Conservation (phyloP, 2,329 filamentous ascomycete genomes). For the Pezicula rhizophila region DNA sequence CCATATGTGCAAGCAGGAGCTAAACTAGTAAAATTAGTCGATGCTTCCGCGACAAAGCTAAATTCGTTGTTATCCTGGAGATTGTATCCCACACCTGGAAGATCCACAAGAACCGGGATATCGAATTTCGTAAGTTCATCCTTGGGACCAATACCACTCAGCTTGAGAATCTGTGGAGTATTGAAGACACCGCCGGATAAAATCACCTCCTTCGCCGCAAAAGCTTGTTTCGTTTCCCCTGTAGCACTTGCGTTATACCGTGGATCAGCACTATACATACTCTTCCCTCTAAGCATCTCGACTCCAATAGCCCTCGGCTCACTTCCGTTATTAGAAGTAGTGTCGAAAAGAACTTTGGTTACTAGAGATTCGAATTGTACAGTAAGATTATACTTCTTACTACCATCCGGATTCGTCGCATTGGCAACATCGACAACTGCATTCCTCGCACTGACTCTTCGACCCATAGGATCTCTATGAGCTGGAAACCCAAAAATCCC, state of each 20-base stretch:
- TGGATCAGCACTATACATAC: conserved; percentile 37
- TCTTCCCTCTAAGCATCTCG: conserved; percentile 34
- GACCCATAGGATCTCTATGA: conserved; percentile 10
- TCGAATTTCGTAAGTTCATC: conserved; percentile 31
- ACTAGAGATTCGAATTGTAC: conserved; percentile 23
- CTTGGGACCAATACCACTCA: conserved; percentile 36
- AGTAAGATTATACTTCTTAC: conserved; percentile 3
- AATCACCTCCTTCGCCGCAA: conserved; percentile 35
- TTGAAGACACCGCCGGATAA: conserved; percentile 38
- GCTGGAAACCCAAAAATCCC: conserved; percentile 22
- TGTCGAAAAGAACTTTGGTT: conserved; percentile 35
- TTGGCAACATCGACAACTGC: conserved; percentile 18
- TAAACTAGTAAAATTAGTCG: not conserved
- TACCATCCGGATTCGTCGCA: conserved; percentile 11
- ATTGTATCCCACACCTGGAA: conserved; percentile 59
- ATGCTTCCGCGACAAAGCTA: not conserved
- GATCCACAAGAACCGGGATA: conserved; percentile 46
- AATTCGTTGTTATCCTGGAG: conserved; percentile 49
- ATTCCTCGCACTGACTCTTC: conserved; percentile 17
- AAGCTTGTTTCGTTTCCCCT: conserved; percentile 20
- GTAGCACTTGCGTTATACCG: conserved; percentile 24
- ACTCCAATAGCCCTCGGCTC: conserved; percentile 33
- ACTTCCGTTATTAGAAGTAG: conserved; percentile 17
- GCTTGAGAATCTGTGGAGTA: conserved; percentile 38
- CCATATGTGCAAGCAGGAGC: conserved; percentile 24